Evolutionary conservation across 2,329 filamentous ascomycete species (phyloP).

Genomic region (Dryadomyces quercus-mongolicae): DNA sequence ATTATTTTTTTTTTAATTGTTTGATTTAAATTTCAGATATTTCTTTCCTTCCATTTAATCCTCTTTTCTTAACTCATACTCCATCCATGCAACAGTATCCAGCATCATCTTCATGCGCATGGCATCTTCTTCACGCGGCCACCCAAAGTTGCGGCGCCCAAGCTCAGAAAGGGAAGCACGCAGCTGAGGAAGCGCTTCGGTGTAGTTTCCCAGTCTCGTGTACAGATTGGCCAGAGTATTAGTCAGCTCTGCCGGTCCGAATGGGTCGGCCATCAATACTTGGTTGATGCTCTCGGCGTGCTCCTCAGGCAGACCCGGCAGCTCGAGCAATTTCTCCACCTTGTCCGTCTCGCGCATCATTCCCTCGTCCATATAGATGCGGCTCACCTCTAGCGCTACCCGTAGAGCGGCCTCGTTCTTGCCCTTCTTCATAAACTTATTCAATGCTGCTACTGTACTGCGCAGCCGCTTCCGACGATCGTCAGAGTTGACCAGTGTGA

Average conservation of each 20-base stretch:
- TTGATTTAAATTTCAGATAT: background rate
- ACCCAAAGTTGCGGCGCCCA: conserved; percentile 2
- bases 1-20: background rate
- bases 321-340: background rate
- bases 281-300: background rate
- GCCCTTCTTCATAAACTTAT: background rate
- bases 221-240: conserved; percentile 1
- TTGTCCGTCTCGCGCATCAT: background rate
- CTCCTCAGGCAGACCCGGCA: background rate
- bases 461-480: conserved; percentile 10
- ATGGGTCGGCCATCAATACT: conserved; percentile 5
- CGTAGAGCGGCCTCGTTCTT: conserved; percentile 14
- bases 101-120: background rate
- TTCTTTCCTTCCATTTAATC: background rate
- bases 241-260: conserved; percentile 4
- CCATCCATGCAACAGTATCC: background rate
- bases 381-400: background rate
- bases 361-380: conserved; percentile 1
- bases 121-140: background rate
- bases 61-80: background rate
- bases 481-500: conserved; percentile 13
- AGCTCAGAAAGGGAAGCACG: conserved; percentile 4
- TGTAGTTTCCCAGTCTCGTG: background rate
- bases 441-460: background rate
- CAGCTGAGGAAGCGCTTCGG: conserved; percentile 3